Evolutionary conservation across 164 flowering plant species (phyloP).

Genomic region (Kingdonia uniflora): DNA sequence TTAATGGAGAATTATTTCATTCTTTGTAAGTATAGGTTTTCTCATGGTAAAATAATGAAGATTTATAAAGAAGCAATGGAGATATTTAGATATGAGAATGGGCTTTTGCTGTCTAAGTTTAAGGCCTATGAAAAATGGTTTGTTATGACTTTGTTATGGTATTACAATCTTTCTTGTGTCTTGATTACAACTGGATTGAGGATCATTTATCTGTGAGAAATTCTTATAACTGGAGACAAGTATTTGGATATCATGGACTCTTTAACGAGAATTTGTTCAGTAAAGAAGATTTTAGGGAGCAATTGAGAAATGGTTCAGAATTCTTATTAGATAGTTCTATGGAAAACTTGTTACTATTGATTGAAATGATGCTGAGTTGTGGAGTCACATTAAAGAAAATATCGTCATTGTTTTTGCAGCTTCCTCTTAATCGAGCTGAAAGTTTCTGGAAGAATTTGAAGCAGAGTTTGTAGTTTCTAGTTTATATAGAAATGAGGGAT

Average conservation of each 20-base stretch:
- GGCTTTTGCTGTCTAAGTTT: constrained; percentile 32
- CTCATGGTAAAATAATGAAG: too few species aligned
- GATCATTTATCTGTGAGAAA: constrained; percentile 23
- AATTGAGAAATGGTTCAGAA: constrained; percentile 29
- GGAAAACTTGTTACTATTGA: constrained; percentile 15
- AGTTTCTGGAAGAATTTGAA: constrained; percentile 35
- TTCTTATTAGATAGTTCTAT: constrained; percentile 51
- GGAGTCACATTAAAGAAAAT: constrained; percentile 27
- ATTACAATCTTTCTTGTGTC: constrained; percentile 30
- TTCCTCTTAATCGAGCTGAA: constrained; percentile 31
- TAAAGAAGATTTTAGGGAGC: constrained; percentile 24
- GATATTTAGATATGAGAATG: too few species aligned
- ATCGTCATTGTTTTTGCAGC: constrained; percentile 25
- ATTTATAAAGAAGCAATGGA: too few species aligned
- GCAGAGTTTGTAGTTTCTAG: constrained; percentile 28
- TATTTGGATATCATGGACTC: constrained; percentile 28
- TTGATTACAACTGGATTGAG: constrained; percentile 36
- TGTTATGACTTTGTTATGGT: too few species aligned
- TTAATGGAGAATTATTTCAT: too few species aligned
- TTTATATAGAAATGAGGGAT: constrained; percentile 41
- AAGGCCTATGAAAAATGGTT: constrained; percentile 42
- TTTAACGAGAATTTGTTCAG: constrained; percentile 26
- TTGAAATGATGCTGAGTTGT: constrained; percentile 41
- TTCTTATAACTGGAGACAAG: constrained; percentile 41
- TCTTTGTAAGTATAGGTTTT: too few species aligned